Evolutionary conservation across 2,329 filamentous ascomycete genomes (phyloP), one percentile per base, ranked within the genome.

Genomic region (Aspergillus thermomutatus): DNA sequence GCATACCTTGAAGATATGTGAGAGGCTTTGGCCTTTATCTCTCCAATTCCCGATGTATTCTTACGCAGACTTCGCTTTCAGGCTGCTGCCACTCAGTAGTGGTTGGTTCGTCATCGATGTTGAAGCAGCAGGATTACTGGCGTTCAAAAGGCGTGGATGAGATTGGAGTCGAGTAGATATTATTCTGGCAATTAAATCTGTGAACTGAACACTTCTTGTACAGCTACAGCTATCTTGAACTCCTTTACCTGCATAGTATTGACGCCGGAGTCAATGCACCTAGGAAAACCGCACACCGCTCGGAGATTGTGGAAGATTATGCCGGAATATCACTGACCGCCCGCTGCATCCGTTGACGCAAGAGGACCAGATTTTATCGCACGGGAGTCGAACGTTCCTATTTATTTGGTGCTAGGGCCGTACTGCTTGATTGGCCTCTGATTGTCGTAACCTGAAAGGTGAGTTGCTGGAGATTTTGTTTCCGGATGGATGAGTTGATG

Each of bases 161-260:
- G n/a, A 54, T 55, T 59, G 61, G 59, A 59, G 60, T 62, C 63
- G 37, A 45, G 46, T 62, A 64, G 61, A 37, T 11, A 34, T 48
- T 11, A 34, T 48, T 52, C 40, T 55, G 53, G 28, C 41, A 41
- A 27, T 4, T 17, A 27, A 48, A 43, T 26, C 9, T 9, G n/a
- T 46, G 48, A 55, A 49, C 49, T 40, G 40, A 49, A 31, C 34
- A 31, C 23, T 7, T 46, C 23, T 10, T 23, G n/a, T 45, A 37
- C 17, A 37, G 31, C 31, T 37, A 6, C 14, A 37, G 14, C 31
- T 14, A 17, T n/a, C 31, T 37, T 37, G 40, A 21, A 21, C 7
- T 19, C n/a, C 4, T 10, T 11, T 21, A 43, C 8, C 21, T 43
- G 10, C 40, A 43, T 43, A 43, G n/a, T n/a, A n/a, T n/a, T n/a